These are phyloP conservation scores for Trichoderma guizhouense DNA, from an alignment of 2,329 filamentous ascomycete species.

Conservation along the genomic window DNA sequence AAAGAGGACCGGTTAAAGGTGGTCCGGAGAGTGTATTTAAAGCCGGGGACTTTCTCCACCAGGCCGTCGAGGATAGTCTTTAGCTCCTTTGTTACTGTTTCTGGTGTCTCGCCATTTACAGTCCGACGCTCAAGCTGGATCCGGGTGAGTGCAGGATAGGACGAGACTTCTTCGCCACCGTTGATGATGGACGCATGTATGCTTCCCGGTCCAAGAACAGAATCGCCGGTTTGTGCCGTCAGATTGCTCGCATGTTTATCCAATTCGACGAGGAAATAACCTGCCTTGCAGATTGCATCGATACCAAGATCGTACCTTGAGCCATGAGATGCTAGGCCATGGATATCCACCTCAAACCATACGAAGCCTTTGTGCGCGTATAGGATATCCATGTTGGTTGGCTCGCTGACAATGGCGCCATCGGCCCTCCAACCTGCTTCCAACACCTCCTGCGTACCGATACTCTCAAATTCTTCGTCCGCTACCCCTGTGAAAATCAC, in stretches of 20 bases:
- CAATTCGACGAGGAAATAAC: constrained; percentile 45
- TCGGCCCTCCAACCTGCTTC: constrained; percentile 52
- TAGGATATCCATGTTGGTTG: constrained; percentile 41
- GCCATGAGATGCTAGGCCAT: constrained; percentile 42
- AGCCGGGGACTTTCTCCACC: constrained; percentile 31
- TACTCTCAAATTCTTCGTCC: constrained; percentile 50
- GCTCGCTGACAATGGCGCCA: constrained; percentile 48
- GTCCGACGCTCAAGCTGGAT: constrained; percentile 49
- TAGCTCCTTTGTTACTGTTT: constrained; percentile 38
- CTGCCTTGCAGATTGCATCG: constrained; percentile 49
- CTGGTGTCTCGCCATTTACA: constrained; percentile 40
- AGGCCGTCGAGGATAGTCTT: constrained; percentile 35
- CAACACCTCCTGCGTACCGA: constrained; percentile 49
- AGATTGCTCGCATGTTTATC: constrained; percentile 40
- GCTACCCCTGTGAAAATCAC: constrained; percentile 52
- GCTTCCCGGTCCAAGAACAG: constrained; percentile 36
- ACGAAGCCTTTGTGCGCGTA: constrained; percentile 51
- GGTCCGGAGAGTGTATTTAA: constrained; percentile 39
- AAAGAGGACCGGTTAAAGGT: constrained; percentile 43
- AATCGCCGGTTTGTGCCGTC: constrained; percentile 27
- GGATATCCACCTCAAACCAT: constrained; percentile 42
- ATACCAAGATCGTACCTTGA: constrained; percentile 43
- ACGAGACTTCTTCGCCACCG: constrained; percentile 51
- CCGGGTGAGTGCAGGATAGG: constrained; percentile 48
- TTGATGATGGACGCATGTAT: constrained; percentile 47